Evolutionary conservation across 2,329 filamentous ascomycete species (phyloP).

Genomic region (Fusarium pseudonygamai): DNA sequence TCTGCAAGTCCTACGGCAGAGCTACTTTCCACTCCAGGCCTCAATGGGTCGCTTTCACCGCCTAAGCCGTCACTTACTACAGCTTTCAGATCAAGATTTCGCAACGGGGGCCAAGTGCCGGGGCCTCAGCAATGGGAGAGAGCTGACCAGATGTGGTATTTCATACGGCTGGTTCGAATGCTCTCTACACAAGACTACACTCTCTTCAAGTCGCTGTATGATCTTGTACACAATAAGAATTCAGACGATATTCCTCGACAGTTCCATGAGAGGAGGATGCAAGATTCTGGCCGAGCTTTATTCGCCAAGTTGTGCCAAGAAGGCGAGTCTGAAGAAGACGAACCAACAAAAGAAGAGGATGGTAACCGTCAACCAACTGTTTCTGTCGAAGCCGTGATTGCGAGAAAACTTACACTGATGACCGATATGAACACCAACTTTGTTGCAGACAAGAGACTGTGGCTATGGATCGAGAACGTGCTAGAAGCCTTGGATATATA

Average conservation of each 20-base stretch:
- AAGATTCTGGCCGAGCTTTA: not conserved
- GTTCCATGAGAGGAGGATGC: not conserved
- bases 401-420: not conserved
- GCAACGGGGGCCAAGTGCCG: fast-evolving
- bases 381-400: not conserved
- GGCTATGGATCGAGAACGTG: not conserved
- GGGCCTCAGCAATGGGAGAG: not conserved
- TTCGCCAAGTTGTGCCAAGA: not conserved
- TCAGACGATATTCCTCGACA: not conserved
- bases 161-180: not conserved
- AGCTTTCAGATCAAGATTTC: not conserved
- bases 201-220: not conserved
- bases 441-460: not conserved
- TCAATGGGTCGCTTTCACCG: not conserved
- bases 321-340: not conserved
- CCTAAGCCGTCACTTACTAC: not conserved
- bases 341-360: fast-evolving
- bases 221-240: not conserved
- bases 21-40: not conserved
- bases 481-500: not conserved
- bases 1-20: not conserved
- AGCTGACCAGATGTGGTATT: not conserved
- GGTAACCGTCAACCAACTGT: fast-evolving
- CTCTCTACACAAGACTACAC: not conserved
- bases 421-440: not conserved